These are phyloP conservation scores for Sphaerosporella brunnea DNA, from an alignment of 495 filamentous ascomycete genomes.

Conservation along the genomic window DNA sequence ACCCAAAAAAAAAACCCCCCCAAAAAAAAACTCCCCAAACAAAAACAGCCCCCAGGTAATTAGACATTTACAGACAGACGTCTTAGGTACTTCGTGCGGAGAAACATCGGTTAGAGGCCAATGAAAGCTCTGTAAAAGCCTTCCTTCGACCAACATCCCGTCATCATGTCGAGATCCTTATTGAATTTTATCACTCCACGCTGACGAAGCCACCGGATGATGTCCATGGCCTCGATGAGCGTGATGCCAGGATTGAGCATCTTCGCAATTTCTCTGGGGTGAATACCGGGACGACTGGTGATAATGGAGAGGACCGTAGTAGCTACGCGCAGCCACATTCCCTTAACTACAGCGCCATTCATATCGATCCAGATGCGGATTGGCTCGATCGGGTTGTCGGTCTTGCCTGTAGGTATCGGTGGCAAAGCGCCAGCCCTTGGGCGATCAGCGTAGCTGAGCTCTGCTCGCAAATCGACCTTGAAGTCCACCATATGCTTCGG, in stretches of 20 bases:
- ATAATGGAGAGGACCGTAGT: constrained; percentile 18
- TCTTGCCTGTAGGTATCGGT: constrained; percentile 15
- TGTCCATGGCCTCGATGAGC: constrained; percentile 12
- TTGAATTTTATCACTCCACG: constrained; percentile 9
- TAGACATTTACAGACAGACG: neutral
- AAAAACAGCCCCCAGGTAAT: neutral
- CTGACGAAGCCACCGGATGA: constrained; percentile 14
- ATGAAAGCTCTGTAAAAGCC: constrained; percentile 2
- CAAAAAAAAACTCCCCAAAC: neutral
- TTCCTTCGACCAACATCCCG: constrained; percentile 1
- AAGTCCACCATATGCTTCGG: constrained; percentile 24
- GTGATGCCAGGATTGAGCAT: constrained; percentile 21
- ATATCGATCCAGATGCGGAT: constrained; percentile 25
- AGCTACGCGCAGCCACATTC: constrained; percentile 25
- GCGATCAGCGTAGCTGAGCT: constrained; percentile 11
- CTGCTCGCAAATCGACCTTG: constrained; percentile 17
- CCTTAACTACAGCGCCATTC: constrained; percentile 16
- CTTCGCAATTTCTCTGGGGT: constrained; percentile 16
- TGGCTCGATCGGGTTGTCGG: constrained; percentile 14
- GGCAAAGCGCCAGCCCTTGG: constrained; percentile 10
- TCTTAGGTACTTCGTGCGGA: neutral
- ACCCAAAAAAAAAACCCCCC: neutral
- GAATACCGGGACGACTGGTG: constrained; percentile 21
- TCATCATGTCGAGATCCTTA: neutral
- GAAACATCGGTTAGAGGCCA: neutral